Percentiles rank a stretch among this genome's conserved stretches.
Conservation (phyloP, 2,329 filamentous ascomycete genomes). For the Fusarium equiseti region DNA sequence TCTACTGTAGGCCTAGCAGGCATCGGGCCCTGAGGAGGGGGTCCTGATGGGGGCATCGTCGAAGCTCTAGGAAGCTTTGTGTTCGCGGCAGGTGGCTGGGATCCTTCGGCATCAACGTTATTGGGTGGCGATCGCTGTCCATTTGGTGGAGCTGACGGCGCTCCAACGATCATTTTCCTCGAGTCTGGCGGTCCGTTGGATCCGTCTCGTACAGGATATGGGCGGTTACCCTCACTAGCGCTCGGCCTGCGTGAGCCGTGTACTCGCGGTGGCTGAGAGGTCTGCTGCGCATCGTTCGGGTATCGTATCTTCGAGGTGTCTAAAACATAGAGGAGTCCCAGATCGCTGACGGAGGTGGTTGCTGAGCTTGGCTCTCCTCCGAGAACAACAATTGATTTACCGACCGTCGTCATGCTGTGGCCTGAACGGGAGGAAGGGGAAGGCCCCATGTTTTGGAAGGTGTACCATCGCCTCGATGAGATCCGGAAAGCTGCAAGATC, state of each 20-base stretch:
- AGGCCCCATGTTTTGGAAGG: constrained; percentile 99
- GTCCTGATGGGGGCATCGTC: constrained; percentile 58
- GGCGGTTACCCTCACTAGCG: constrained; percentile 55
- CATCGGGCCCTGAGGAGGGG: constrained; percentile 67
- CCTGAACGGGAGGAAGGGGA: constrained; percentile 93
- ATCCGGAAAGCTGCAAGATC: constrained; percentile 86
- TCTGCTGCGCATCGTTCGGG: constrained; percentile 75
- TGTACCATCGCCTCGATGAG: constrained; percentile 93
- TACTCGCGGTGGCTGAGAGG: constrained; percentile 50
- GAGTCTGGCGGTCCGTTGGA: constrained; percentile 64
- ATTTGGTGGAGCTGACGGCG: constrained; percentile 53
- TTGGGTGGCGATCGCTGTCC: constrained; percentile 57
- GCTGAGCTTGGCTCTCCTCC: constrained; percentile 95
- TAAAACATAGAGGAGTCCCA: constrained; percentile 89
- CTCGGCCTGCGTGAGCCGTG: constrained; percentile 59
- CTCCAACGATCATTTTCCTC: constrained; percentile 58
- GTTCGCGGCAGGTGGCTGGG: constrained; percentile 51
- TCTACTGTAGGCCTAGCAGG: constrained; percentile 61
- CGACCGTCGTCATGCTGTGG: constrained; percentile 96
- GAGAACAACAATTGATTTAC: constrained; percentile 91
- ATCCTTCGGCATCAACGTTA: constrained; percentile 54
- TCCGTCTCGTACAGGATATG: constrained; percentile 62
- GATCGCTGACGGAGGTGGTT: constrained; percentile 81
- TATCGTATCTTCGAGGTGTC: constrained; percentile 98
- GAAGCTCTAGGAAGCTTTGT: constrained; percentile 53